These are phyloP conservation scores for Kwoniella mangroviensis DNA, from an alignment of 768 basidiomycete genomes.

Conservation along the genomic window DNA sequence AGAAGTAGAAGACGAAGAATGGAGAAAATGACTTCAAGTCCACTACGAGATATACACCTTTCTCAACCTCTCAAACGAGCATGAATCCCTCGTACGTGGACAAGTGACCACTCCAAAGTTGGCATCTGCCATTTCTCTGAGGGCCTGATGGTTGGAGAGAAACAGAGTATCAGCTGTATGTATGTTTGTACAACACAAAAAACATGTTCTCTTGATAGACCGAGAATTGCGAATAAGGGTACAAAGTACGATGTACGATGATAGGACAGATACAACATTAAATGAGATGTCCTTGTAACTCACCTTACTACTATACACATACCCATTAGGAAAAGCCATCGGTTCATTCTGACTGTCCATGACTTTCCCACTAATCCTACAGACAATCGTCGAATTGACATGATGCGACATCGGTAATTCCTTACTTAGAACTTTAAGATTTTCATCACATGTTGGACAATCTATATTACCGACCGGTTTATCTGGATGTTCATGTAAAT, in stretches of 20 bases:
- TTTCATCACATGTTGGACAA: conserved; percentile 88
- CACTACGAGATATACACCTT: conserved; percentile 87
- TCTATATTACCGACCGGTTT: conserved; percentile 58
- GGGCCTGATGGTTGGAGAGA: conserved; percentile 63
- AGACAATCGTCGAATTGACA: conserved; percentile 93
- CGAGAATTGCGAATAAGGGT: not conserved
- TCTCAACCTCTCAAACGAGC: conserved; percentile 69
- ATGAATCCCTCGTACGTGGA: conserved; percentile 72
- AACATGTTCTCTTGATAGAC: not conserved
- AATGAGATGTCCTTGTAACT: conserved; percentile 40
- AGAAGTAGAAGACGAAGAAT: too few species aligned
- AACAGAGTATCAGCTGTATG: not conserved
- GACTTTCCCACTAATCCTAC: conserved; percentile 84
- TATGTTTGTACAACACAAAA: not conserved
- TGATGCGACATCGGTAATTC: conserved; percentile 94
- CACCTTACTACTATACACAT: conserved; percentile 92
- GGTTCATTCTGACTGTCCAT: conserved; percentile 95
- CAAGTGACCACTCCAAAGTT: conserved; percentile 81
- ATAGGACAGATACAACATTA: not conserved
- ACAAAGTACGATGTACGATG: not conserved
- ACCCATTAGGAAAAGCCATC: conserved; percentile 85
- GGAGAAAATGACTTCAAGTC: not conserved
- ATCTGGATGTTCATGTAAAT: conserved; percentile 47
- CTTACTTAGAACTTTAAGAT: conserved; percentile 73
- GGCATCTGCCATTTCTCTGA: conserved; percentile 83